Conservation (phyloP, 768 basidiomycete species). For the Brasilioporus rufonigricans region DNA sequence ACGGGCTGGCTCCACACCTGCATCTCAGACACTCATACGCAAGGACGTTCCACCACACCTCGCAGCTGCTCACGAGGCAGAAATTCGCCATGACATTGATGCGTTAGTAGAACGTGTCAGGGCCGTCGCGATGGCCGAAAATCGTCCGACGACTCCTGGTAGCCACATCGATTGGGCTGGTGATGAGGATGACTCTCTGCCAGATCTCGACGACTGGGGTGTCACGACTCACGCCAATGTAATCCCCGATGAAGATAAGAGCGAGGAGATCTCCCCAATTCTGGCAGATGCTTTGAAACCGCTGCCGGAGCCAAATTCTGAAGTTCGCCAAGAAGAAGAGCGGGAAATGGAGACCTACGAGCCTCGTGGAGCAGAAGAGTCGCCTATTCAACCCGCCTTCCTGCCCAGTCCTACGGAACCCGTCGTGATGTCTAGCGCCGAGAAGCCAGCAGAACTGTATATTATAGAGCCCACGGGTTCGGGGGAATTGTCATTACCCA, state of each 20-base stretch:
- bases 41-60: conserved; percentile 66
- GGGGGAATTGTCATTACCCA: conserved; percentile 6
- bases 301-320: conserved; percentile 48
- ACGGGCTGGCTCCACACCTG: conserved; percentile 15
- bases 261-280: conserved; percentile 62
- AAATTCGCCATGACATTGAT: conserved; percentile 64
- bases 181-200: conserved; percentile 77
- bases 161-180: conserved; percentile 90
- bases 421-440: neutral
- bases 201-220: conserved; percentile 86
- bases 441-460: conserved; percentile 20
- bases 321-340: conserved; percentile 18
- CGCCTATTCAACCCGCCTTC: conserved; percentile 7
- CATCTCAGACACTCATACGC: conserved; percentile 30
- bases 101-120: conserved; percentile 76
- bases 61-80: conserved; percentile 34
- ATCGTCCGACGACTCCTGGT: conserved; percentile 66
- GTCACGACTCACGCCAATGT: conserved; percentile 43
- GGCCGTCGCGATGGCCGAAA: conserved; percentile 67
- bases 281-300: conserved; percentile 61
- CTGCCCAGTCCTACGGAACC: conserved; percentile 2
- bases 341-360: conserved; percentile 23
- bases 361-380: conserved; percentile 3
- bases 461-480: conserved; percentile 7
- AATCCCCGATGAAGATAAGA: conserved; percentile 25